Percentiles rank a stretch among this genome's conserved stretches.
Evolutionary conservation across 2,329 filamentous ascomycete species (phyloP).

Genomic region (Teratosphaeria viscida): DNA sequence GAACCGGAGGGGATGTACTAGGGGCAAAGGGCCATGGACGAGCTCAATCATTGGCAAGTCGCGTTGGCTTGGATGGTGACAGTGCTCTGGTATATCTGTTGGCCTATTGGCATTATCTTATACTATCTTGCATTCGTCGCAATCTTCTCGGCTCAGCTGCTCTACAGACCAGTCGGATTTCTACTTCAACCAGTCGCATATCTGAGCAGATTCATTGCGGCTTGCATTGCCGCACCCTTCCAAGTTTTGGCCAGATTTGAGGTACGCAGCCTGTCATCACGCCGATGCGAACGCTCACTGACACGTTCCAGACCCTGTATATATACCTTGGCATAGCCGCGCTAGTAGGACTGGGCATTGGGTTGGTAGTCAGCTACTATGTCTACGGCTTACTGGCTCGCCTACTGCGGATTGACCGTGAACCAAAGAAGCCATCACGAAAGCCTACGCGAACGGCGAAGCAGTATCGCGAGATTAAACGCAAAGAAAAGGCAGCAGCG

Average conservation of each 20-base stretch:
- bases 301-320: conserved; percentile 32
- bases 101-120: neutral
- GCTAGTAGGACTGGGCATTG: conserved; percentile 55
- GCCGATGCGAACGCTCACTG: conserved; percentile 8
- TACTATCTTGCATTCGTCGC: neutral
- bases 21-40: neutral
- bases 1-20: neutral
- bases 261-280: conserved; percentile 29
- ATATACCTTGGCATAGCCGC: conserved; percentile 56
- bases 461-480: conserved; percentile 24
- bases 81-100: conserved; percentile 3
- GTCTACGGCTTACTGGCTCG: conserved; percentile 37
- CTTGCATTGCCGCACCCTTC: conserved; percentile 39
- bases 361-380: conserved; percentile 48
- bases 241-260: conserved; percentile 44
- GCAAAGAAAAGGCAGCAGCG: conserved; percentile 13
- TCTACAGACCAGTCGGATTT: conserved; percentile 38
- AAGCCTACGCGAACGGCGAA: conserved; percentile 16
- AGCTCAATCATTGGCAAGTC: neutral
- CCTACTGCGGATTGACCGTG: conserved; percentile 13
- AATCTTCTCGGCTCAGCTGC: conserved; percentile 33
- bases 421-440: conserved; percentile 1
- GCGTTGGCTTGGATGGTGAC: neutral
- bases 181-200: conserved; percentile 42
- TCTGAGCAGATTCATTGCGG: conserved; percentile 33